Evolutionary conservation across 2,329 filamentous ascomycete genomes (phyloP).

Genomic region (Pyricularia sp.): DNA sequence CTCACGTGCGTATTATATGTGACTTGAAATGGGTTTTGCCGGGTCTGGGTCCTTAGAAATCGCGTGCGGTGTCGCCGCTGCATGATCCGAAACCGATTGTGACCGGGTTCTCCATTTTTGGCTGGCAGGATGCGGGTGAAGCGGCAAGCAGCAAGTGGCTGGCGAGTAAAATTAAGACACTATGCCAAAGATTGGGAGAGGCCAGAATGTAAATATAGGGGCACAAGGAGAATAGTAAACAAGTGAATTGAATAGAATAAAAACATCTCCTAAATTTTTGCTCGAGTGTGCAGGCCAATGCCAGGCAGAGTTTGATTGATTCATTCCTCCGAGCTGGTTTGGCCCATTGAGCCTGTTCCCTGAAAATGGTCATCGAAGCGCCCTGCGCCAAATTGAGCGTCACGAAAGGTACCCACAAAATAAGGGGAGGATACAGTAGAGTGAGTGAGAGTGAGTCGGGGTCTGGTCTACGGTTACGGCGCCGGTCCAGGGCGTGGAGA

Average conservation of each 20-base stretch:
- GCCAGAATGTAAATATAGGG: neutral
- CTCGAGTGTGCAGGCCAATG: neutral
- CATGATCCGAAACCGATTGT: slow-evolving; percentile 4
- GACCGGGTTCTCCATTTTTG: neutral
- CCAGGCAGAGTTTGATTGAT: neutral
- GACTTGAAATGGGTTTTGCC: neutral
- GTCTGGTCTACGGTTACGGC: neutral
- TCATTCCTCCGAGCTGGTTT: neutral
- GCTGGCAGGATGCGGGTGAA: slow-evolving; percentile 1
- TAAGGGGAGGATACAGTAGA: neutral
- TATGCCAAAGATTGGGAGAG: neutral
- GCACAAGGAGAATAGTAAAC: neutral
- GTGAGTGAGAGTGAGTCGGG: neutral
- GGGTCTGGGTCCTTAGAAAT: neutral
- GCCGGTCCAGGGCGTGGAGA: neutral
- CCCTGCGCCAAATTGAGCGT: neutral
- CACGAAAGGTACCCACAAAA: neutral
- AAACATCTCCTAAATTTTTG: neutral
- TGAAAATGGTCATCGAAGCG: neutral
- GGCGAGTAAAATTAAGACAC: neutral
- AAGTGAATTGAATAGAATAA: neutral
- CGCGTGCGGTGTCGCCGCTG: neutral
- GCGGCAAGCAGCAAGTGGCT: neutral
- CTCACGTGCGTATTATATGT: neutral
- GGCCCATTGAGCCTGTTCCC: neutral